A percentile compares a stretch with the other conserved stretches of the same genome.
Conservation (phyloP, 176 grass and related monocot genomes). For the Hyparrhenia diplandra region DNA sequence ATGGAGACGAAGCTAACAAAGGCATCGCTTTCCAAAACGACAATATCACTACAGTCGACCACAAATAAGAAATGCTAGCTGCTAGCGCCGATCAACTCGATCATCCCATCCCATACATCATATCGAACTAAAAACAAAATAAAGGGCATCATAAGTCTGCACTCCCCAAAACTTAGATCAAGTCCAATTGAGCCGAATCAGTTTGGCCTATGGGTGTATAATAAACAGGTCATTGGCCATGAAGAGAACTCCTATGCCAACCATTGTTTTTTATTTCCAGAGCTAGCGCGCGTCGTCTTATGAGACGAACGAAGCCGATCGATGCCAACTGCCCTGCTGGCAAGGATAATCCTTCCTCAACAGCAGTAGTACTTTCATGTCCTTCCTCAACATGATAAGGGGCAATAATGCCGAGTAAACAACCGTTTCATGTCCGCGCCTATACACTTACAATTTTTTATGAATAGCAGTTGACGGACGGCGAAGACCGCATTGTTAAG, state of each 20-base stretch:
- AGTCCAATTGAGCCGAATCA: too few species aligned
- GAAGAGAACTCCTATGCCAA: too few species aligned
- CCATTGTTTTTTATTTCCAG: too few species aligned
- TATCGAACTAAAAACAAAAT: neutral
- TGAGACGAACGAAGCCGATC: too few species aligned
- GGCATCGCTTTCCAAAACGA: neutral
- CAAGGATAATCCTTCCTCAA: too few species aligned
- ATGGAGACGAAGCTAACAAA: neutral
- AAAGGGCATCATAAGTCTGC: neutral
- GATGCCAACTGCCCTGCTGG: too few species aligned
- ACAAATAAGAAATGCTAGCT: neutral
- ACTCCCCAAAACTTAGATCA: neutral
- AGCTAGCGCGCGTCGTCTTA: too few species aligned
- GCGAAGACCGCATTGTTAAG: neutral
- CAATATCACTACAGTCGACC: neutral
- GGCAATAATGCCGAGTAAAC: slow-evolving; percentile 6
- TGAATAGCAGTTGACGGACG: slow-evolving; percentile 14
- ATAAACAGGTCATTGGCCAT: too few species aligned
- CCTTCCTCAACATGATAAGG: neutral
- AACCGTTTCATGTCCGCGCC: neutral
- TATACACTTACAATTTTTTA: neutral
- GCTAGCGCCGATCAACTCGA: neutral
- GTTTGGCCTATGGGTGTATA: too few species aligned
- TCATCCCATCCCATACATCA: neutral
- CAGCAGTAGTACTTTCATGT: too few species aligned